Base-by-base conservation (phyloP, 169 alveolate genomes). In the Prorocentrum cordatum region DNA sequence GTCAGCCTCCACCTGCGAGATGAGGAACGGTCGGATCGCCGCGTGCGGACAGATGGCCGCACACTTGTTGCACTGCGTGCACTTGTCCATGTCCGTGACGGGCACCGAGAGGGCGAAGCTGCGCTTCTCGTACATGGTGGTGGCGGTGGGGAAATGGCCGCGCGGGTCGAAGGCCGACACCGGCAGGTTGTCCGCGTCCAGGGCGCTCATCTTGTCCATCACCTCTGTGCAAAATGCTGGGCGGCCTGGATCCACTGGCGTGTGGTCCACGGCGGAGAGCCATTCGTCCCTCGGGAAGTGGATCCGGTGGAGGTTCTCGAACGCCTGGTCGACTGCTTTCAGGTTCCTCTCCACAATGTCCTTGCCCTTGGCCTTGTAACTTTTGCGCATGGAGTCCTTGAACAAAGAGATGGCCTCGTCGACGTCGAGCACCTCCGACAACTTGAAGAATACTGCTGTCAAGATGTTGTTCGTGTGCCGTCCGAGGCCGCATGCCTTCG, bases 31-130 rank as follows among this genome's bases (percentile, higher is more conserved):
- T 6, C 94, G 83, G 27, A 93, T 87, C 22, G 94, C 94, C 16
- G 94, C 93, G 36, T 93, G 94, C 9, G 94, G 94, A 75, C 94
- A 93, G 20, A 93, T 92, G 66, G 83, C 80, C 42, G 93, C 85
- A 84, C 94, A 93, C 36, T 93, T 84, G 93, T 93, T 93, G 75
- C 94, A 93, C 83, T 93, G 94, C 27, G 94, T 93, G 66, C 94
- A 93, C 88, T 91, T 91, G 87, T 93, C 92, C 94, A 93, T 93
- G 83, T 93, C 94, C 71, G 91, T 93, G n/a, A 54, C 61, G 12
- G 94, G 94, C 62, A 93, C 90, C 32, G 92, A 54, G 16, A 84
- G 71, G 22, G 93, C 93, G 66, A 92, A 77, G 10, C 92, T 91
- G 42, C 93, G 71, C 77, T 92, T 92, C 75, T 92, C 93, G 38